Evolutionary conservation across 306 rosid genomes (phyloP).

Genomic region (Vicia faba): DNA sequence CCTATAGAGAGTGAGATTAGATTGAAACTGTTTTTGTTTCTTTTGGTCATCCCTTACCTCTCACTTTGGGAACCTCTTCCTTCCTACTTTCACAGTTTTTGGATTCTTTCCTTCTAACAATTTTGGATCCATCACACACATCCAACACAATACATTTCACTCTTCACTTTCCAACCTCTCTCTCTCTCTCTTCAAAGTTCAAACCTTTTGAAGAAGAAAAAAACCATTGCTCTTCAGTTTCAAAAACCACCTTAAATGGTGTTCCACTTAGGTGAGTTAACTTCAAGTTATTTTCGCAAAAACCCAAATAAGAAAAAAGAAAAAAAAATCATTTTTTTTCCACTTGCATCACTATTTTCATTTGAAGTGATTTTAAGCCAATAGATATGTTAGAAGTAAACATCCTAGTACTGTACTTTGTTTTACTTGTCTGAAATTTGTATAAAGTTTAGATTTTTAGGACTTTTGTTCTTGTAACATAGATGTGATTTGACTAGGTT

Average conservation of each 20-base stretch:
- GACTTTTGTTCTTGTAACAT: constrained; percentile 9
- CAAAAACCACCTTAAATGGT: constrained; percentile 29
- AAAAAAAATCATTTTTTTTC: neutral
- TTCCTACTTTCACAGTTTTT: constrained; percentile 21
- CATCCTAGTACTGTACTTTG: constrained; percentile 29
- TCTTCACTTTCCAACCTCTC: constrained; percentile 9
- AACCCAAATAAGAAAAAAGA: neutral
- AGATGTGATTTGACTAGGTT: constrained; percentile 43
- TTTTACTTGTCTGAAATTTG: constrained; percentile 35
- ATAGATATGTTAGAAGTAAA: constrained; percentile 8
- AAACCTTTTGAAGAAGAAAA: neutral
- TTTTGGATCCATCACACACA: constrained; percentile 14
- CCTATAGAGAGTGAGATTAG: neutral
- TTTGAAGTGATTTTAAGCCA: constrained; percentile 32
- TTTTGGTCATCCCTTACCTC: constrained; percentile 23
- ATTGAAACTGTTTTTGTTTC: neutral
- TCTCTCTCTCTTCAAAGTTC: neutral
- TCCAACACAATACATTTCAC: constrained; percentile 13
- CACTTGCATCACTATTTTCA: constrained; percentile 13
- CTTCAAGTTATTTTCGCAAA: constrained; percentile 22
- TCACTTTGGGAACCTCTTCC: constrained; percentile 20
- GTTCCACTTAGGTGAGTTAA: constrained; percentile 52
- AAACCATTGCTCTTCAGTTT: neutral
- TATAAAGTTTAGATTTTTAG: constrained; percentile 29
- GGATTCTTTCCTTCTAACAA: constrained; percentile 16